Conservation (phyloP, 176 grass and related monocot genomes). For the Aegilops speltoides region DNA sequence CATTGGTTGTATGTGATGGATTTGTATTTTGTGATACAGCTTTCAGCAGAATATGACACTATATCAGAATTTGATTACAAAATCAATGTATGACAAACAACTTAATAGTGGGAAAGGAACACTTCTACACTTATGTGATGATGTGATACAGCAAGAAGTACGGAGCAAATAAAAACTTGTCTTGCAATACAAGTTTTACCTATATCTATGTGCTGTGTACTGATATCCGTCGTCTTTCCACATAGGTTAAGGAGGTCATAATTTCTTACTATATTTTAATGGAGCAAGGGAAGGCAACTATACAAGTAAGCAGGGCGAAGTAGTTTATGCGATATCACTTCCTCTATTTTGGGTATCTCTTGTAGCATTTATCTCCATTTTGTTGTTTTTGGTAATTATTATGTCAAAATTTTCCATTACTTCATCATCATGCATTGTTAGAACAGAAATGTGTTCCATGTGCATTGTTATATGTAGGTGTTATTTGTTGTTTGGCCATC, state of each 20-base stretch:
- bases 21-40: slow-evolving; percentile 49
- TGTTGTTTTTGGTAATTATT: neutral
- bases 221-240: neutral
- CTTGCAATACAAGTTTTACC: neutral
- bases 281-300: slow-evolving; percentile 73
- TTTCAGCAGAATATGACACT: slow-evolving; percentile 86
- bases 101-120: slow-evolving; percentile 97
- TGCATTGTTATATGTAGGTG: neutral
- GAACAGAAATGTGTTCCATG: neutral
- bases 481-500: neutral
- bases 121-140: slow-evolving; percentile 93
- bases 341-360: neutral
- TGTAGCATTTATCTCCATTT: neutral
- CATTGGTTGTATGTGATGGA: neutral
- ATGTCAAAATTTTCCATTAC: neutral
- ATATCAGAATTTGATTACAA: slow-evolving; percentile 91
- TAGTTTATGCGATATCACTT: neutral
- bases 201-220: neutral
- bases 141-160: slow-evolving; percentile 96
- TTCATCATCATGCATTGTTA: neutral
- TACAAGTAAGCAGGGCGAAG: slow-evolving; percentile 40
- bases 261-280: slow-evolving; percentile 87
- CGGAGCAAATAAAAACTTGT: slow-evolving; percentile 19
- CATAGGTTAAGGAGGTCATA: slow-evolving; percentile 91
- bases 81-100: slow-evolving; percentile 98